These are phyloP conservation scores for Saccharomycopsis synnaedendra DNA, from an alignment of 805 yeast genomes.

Conservation along the genomic window DNA sequence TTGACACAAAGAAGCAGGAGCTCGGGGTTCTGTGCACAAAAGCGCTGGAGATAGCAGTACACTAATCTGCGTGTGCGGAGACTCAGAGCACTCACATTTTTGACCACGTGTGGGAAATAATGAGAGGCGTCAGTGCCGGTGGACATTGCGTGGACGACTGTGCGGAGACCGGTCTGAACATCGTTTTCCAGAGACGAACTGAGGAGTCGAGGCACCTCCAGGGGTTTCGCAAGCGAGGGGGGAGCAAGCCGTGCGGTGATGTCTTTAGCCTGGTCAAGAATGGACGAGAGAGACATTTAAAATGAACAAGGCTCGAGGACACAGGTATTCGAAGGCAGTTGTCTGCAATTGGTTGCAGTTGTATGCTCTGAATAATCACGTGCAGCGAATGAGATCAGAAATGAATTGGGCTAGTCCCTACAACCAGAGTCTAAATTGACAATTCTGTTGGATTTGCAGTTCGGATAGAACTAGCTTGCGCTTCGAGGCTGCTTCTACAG, in stretches of 20 bases:
- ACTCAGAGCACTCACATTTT: slow-evolving; percentile 64
- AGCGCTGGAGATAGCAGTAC: slow-evolving; percentile 35
- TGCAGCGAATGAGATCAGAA: too few species aligned
- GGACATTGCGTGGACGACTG: slow-evolving; percentile 35
- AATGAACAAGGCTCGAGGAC: too few species aligned
- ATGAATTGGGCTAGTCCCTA: too few species aligned
- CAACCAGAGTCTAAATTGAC: too few species aligned
- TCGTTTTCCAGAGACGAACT: slow-evolving; percentile 63
- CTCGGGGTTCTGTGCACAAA: slow-evolving; percentile 76
- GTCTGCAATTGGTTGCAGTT: too few species aligned
- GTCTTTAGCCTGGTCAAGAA: slow-evolving; percentile 28
- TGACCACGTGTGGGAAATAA: slow-evolving; percentile 78
- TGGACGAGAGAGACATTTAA: too few species aligned
- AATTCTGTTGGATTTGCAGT: too few species aligned
- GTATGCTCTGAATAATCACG: too few species aligned
- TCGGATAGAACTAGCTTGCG: too few species aligned
- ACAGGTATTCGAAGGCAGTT: too few species aligned
- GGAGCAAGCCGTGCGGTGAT: slow-evolving; percentile 58
- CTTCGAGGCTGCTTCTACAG: too few species aligned
- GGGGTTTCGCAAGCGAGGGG: slow-evolving; percentile 43
- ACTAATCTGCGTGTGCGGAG: slow-evolving; percentile 58
- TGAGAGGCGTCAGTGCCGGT: slow-evolving; percentile 31
- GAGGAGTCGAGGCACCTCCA: slow-evolving; percentile 54
- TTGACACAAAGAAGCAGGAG: slow-evolving; percentile 83
- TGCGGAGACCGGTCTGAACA: slow-evolving; percentile 45